A percentile compares a stretch with the other conserved stretches of the same genome.
These are phyloP conservation scores for Abrus precatorius DNA, from an alignment of 306 rosid species.

Conservation along the genomic window DNA sequence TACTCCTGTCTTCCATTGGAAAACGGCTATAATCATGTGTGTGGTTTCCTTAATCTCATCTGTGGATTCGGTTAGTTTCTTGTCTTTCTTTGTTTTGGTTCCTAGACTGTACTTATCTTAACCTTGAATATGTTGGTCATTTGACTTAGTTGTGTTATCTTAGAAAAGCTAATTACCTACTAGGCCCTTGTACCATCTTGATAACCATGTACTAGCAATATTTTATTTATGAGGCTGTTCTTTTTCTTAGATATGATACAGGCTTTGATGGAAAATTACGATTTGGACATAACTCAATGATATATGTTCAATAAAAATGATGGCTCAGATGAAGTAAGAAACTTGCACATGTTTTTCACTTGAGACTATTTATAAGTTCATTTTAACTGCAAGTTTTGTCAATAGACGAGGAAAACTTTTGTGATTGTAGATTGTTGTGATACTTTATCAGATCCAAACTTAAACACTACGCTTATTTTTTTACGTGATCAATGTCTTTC, in stretches of 20 bases:
- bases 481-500: neutral
- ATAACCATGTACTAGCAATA: neutral
- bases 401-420: neutral
- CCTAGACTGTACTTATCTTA: slow-evolving; percentile 16
- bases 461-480: slow-evolving; percentile 10
- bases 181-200: slow-evolving; percentile 18
- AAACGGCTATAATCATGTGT: slow-evolving; percentile 95
- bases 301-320: neutral
- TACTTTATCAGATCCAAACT: slow-evolving; percentile 32
- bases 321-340: slow-evolving; percentile 20
- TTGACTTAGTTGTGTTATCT: slow-evolving; percentile 31
- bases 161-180: slow-evolving; percentile 13
- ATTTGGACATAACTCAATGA: slow-evolving; percentile 20
- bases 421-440: slow-evolving; percentile 15
- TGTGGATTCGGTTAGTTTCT: slow-evolving; percentile 94
- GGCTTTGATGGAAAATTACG: slow-evolving; percentile 16
- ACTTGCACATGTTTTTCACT: neutral
- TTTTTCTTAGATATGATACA: slow-evolving; percentile 14
- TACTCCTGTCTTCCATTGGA: slow-evolving; percentile 97
- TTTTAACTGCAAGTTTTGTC: slow-evolving; percentile 34
- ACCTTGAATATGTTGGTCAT: slow-evolving; percentile 9
- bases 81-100: slow-evolving; percentile 49
- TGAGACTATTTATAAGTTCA: neutral
- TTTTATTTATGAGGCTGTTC: neutral
- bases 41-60: slow-evolving; percentile 90